phyloP scores from a whole-genome alignment of 371 early-diverging fungal genomes.

The Mortierella polycephala region DNA sequence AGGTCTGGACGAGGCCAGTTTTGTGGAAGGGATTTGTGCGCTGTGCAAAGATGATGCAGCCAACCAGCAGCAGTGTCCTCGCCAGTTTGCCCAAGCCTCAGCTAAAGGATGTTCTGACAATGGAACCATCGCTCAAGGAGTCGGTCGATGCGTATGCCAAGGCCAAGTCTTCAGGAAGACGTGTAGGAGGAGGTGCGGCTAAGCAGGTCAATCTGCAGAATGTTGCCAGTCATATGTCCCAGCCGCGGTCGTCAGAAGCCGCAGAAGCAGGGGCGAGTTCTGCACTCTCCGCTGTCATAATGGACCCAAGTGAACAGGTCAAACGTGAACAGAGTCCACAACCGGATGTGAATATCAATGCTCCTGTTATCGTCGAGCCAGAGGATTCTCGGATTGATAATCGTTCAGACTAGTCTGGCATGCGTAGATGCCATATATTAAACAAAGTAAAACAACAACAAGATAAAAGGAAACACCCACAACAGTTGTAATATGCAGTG shows the following conservation, averaged over 20 bases:
- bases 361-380: neutral
- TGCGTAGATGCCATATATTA: too few species aligned
- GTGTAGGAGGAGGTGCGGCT: slow-evolving; percentile 49
- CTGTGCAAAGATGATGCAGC: slow-evolving; percentile 67
- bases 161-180: slow-evolving; percentile 47
- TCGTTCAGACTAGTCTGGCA: too few species aligned
- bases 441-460: too few species aligned
- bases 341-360: neutral
- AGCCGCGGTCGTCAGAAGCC: neutral
- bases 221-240: slow-evolving; percentile 9
- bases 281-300: neutral
- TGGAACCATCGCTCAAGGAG: slow-evolving; percentile 62
- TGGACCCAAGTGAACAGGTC: neutral
- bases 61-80: slow-evolving; percentile 63
- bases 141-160: slow-evolving; percentile 59
- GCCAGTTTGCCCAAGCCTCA: slow-evolving; percentile 69
- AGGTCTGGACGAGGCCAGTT: slow-evolving; percentile 75
- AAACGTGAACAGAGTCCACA: neutral
- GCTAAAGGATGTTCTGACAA: slow-evolving; percentile 64
- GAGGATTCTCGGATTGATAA: neutral
- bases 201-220: slow-evolving; percentile 48
- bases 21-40: slow-evolving; percentile 88
- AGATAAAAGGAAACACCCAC: too few species aligned
- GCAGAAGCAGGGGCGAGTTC: neutral
- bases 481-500: too few species aligned